These are phyloP conservation scores for Apiosordaria backusii DNA, from an alignment of 495 filamentous ascomycete species.

Conservation along the genomic window DNA sequence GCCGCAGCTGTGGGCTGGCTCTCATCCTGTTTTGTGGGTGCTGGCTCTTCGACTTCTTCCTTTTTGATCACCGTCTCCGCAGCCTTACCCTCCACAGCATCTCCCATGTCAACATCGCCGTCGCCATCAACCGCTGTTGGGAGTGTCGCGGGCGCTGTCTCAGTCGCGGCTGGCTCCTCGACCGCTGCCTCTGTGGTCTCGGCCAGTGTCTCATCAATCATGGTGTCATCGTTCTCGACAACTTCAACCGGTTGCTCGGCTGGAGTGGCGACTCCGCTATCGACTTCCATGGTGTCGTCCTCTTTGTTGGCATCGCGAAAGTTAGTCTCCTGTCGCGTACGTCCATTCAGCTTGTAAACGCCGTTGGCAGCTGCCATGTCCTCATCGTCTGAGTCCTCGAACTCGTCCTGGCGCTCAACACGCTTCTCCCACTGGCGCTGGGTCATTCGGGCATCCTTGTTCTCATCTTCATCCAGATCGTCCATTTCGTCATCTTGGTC, in stretches of 20 bases:
- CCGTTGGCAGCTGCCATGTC: constrained; percentile 74
- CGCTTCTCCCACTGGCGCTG: constrained; percentile 80
- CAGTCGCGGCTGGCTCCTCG: constrained; percentile 8
- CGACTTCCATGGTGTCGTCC: constrained; percentile 53
- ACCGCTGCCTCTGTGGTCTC: constrained; percentile 10
- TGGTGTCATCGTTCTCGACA: constrained; percentile 52
- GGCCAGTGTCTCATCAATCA: constrained; percentile 60
- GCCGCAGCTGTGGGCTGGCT: neutral
- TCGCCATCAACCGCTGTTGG: constrained; percentile 26
- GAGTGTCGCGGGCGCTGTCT: neutral
- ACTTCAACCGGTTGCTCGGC: constrained; percentile 47
- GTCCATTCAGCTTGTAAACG: constrained; percentile 58
- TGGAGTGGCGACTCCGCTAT: constrained; percentile 55
- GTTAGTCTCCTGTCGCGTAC: constrained; percentile 61
- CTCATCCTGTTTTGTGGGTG: constrained; percentile 7
- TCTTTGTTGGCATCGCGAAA: constrained; percentile 68
- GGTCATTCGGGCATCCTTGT: constrained; percentile 78
- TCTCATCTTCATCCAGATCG: constrained; percentile 85
- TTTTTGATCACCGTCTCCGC: constrained; percentile 30
- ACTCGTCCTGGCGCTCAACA: constrained; percentile 70
- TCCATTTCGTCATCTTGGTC: constrained; percentile 87
- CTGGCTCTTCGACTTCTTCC: constrained; percentile 29
- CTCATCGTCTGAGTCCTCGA: constrained; percentile 84
- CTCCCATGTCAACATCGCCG: constrained; percentile 39
- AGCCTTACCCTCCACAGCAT: constrained; percentile 21